Percentiles rank a stretch among this genome's conserved stretches.
phyloP scores from a whole-genome alignment of 73 alveolate genomes.

The Tetrahymena borealis region DNA sequence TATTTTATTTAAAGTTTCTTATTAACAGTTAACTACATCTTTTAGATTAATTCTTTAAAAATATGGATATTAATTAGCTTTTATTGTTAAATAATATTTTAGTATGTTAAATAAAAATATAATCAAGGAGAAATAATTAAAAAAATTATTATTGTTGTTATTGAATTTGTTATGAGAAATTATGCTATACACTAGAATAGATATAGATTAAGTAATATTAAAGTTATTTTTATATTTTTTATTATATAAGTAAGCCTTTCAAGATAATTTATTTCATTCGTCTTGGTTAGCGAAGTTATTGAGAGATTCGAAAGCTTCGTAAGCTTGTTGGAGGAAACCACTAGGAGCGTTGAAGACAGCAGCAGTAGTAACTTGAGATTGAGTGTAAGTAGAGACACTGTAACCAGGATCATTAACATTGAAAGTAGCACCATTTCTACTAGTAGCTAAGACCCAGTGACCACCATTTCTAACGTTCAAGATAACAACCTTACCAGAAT shows the following conservation, averaged over 20 bases:
- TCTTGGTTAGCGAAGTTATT: background rate
- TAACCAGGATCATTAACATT: conserved; percentile 62
- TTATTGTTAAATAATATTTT: too few species aligned
- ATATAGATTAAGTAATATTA: too few species aligned
- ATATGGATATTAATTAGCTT: too few species aligned
- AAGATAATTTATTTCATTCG: background rate
- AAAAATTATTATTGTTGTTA: too few species aligned
- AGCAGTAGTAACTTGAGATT: background rate
- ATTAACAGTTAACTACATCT: too few species aligned
- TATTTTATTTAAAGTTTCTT: too few species aligned
- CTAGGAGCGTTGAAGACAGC: background rate
- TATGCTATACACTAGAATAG: too few species aligned
- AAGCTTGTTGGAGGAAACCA: background rate
- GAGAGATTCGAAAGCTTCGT: background rate
- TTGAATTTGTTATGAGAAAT: too few species aligned
- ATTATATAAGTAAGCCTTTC: background rate
- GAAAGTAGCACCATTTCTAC: conserved; percentile 30
- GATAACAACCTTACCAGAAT: conserved; percentile 34
- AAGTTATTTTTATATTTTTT: background rate
- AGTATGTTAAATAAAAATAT: too few species aligned
- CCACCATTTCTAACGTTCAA: conserved; percentile 58
- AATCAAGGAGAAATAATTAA: too few species aligned
- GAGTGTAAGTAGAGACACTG: background rate
- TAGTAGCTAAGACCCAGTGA: conserved; percentile 60
- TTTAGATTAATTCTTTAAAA: too few species aligned